Percentiles rank a stretch among this genome's conserved stretches.
Conservation (phyloP, 1,139 yeast genomes). For the Suhomyces ambrosiae region DNA sequence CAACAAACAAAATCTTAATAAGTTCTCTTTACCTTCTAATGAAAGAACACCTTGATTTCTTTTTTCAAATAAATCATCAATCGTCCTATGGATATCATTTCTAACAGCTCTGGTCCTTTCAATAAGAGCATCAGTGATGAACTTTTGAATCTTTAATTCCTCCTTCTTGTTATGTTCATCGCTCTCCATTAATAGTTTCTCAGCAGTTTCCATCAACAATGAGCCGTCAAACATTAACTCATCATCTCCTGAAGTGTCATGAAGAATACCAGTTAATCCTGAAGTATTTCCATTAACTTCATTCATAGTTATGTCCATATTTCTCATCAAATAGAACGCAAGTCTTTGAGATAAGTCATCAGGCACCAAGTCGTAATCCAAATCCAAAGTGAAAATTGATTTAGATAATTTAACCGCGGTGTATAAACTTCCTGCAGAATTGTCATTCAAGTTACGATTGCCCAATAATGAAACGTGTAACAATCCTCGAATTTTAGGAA, state of each 20-base stretch:
- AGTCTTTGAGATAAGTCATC: slow-evolving; percentile 75
- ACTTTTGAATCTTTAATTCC: slow-evolving; percentile 41
- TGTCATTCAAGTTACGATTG: slow-evolving; percentile 54
- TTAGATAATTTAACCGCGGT: slow-evolving; percentile 68
- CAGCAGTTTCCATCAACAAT: slow-evolving; percentile 31
- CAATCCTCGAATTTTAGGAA: slow-evolving; percentile 68
- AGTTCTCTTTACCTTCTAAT: slow-evolving; percentile 48
- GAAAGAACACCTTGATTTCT: slow-evolving; percentile 41
- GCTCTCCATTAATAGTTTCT: slow-evolving; percentile 25
- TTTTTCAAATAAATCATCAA: slow-evolving; percentile 41
- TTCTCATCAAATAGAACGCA: slow-evolving; percentile 79
- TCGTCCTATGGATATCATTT: slow-evolving; percentile 43
- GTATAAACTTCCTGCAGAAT: slow-evolving; percentile 69
- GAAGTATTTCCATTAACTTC: slow-evolving; percentile 28
- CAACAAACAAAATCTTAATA: slow-evolving; percentile 45
- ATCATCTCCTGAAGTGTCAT: slow-evolving; percentile 34
- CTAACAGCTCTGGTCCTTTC: slow-evolving; percentile 46
- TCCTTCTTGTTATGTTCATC: slow-evolving; percentile 32
- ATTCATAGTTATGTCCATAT: slow-evolving; percentile 67
- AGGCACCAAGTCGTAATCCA: slow-evolving; percentile 68
- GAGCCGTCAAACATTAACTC: slow-evolving; percentile 53
- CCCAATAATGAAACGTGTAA: slow-evolving; percentile 79
- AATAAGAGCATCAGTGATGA: slow-evolving; percentile 45
- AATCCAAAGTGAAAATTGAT: slow-evolving; percentile 67
- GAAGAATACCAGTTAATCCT: slow-evolving; percentile 26